Evolutionary conservation across 2,329 filamentous ascomycete species (phyloP).

Genomic region (Phialophora chinensis): DNA sequence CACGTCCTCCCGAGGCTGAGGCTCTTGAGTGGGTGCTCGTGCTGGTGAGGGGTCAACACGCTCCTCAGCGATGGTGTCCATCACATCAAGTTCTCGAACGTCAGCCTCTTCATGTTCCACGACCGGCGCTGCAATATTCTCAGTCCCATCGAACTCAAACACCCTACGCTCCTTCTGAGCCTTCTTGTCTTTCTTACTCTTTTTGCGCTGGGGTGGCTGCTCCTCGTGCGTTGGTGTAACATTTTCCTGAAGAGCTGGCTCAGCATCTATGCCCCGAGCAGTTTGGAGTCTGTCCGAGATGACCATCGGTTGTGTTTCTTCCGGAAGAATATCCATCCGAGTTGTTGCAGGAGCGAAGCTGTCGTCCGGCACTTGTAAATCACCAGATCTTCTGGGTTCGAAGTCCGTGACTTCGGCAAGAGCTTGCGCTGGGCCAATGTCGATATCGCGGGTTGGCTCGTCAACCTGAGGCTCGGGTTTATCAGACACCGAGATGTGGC

Average conservation of each 20-base stretch:
- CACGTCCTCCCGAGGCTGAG: slow-evolving; percentile 4
- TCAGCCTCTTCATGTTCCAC: slow-evolving; percentile 11
- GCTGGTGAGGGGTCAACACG: not conserved
- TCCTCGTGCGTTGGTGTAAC: not conserved
- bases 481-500: not conserved
- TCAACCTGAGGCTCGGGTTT: not conserved
- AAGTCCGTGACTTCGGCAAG: too few species aligned
- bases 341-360: not conserved
- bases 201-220: slow-evolving; percentile 21
- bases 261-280: not conserved
- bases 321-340: not conserved
- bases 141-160: slow-evolving; percentile 27
- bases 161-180: slow-evolving; percentile 24
- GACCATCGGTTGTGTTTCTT: not conserved
- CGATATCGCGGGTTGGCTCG: not conserved
- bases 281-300: not conserved
- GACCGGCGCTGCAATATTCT: slow-evolving; percentile 5
- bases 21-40: not conserved
- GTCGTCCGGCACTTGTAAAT: not conserved
- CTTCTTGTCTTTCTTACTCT: slow-evolving; percentile 35
- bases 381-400: not conserved
- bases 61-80: slow-evolving; percentile 12
- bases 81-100: not conserved
- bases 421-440: not conserved
- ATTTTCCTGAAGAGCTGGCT: not conserved